Percentiles rank a stretch among this genome's conserved stretches.
These are phyloP conservation scores for Torulaspora maleeae DNA, from an alignment of 805 yeast genomes.

Conservation along the genomic window DNA sequence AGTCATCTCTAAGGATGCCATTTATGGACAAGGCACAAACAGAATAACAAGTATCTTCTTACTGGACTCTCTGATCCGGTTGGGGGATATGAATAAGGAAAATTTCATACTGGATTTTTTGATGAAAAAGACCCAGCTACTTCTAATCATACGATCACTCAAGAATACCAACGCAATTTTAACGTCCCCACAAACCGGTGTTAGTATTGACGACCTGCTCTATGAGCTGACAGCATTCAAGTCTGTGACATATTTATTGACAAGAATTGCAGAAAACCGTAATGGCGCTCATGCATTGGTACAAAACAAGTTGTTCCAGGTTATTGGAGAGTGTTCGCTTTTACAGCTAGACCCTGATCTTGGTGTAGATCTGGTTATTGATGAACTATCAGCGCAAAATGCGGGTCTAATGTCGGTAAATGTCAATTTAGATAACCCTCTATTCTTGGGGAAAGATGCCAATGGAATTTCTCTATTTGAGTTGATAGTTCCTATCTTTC, in stretches of 20 bases:
- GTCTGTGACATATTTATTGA: slow-evolving; percentile 61
- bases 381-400: slow-evolving; percentile 32
- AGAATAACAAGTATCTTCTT: slow-evolving; percentile 73
- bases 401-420: slow-evolving; percentile 41
- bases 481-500: slow-evolving; percentile 67
- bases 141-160: slow-evolving; percentile 60
- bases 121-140: slow-evolving; percentile 59
- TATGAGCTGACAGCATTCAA: slow-evolving; percentile 77
- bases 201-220: slow-evolving; percentile 50
- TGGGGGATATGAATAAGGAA: slow-evolving; percentile 47
- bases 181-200: slow-evolving; percentile 34
- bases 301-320: slow-evolving; percentile 66
- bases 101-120: slow-evolving; percentile 57
- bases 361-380: slow-evolving; percentile 54
- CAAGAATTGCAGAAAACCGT: slow-evolving; percentile 70
- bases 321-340: slow-evolving; percentile 52
- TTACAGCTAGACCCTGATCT: slow-evolving; percentile 72
- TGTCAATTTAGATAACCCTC: slow-evolving; percentile 50
- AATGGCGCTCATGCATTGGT: slow-evolving; percentile 72
- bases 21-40: slow-evolving; percentile 70
- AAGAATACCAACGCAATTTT: slow-evolving; percentile 65
- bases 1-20: slow-evolving; percentile 69
- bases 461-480: slow-evolving; percentile 55
- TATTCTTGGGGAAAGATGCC: slow-evolving; percentile 31
- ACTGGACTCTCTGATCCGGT: slow-evolving; percentile 59